Conservation (phyloP, 116 monocot species). For the Thalassia testudinum region DNA sequence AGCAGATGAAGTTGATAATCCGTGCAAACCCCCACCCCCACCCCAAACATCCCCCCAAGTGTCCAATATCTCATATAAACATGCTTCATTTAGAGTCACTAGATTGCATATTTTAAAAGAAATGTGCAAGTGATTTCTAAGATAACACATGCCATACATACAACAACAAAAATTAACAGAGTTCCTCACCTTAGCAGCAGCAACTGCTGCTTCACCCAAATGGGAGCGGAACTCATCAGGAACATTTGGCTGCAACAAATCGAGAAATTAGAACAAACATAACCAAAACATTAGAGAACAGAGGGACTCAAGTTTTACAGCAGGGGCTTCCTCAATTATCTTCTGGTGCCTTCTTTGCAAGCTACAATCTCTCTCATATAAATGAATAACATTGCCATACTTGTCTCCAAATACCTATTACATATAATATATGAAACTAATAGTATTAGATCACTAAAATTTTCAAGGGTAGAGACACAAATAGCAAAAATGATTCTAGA, state of each 20-base stretch:
- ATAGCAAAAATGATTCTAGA: too few relatives aligned
- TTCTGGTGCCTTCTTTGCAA: conserved; percentile 98
- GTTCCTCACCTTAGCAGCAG: conserved; percentile 82
- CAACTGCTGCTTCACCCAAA: conserved; percentile 90
- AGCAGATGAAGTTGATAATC: too few relatives aligned
- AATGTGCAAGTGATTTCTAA: too few relatives aligned
- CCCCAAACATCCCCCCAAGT: too few relatives aligned
- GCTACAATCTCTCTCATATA: conserved; percentile 97
- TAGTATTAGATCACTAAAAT: too few relatives aligned
- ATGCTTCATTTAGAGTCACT: too few relatives aligned
- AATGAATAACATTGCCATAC: conserved; percentile 78
- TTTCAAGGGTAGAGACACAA: too few relatives aligned
- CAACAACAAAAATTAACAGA: not conserved
- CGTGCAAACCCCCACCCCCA: too few relatives aligned
- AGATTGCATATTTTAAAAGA: too few relatives aligned
- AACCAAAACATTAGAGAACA: not conserved
- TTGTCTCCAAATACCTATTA: conserved; percentile 93
- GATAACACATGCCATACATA: not conserved
- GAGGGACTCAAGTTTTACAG: conserved; percentile 30
- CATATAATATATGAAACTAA: too few relatives aligned
- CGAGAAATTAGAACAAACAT: conserved; percentile 2
- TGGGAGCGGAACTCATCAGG: conserved; percentile 64
- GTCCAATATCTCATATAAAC: too few relatives aligned
- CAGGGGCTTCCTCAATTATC: conserved; percentile 98
- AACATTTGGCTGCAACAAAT: conserved; percentile 76